A percentile compares a stretch with the other conserved stretches of the same genome.
Conservation (phyloP, 1,284 basidiomycete genomes). For the Pisolithus thermaeus region DNA sequence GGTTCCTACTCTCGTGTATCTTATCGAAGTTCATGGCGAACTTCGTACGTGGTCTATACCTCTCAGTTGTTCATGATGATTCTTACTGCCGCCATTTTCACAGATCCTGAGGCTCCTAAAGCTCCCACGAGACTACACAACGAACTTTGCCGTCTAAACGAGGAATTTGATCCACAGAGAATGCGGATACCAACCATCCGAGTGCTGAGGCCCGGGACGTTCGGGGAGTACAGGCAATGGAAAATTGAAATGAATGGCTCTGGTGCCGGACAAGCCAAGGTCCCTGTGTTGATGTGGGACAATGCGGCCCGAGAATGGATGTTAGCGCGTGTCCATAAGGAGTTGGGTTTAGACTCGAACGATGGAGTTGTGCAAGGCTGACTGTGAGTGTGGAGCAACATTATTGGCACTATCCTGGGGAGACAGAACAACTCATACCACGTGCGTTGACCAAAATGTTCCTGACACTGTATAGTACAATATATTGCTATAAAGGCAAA, state of each 20-base stretch:
- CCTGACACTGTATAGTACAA: too few relatives aligned
- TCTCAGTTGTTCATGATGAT: neutral
- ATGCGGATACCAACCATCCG: constrained; percentile 6
- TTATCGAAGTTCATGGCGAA: constrained; percentile 4
- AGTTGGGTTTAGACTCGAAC: neutral
- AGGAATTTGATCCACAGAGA: neutral
- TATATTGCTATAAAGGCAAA: too few relatives aligned
- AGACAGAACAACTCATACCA: too few relatives aligned
- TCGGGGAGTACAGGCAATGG: constrained; percentile 5
- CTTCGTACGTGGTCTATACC: neutral
- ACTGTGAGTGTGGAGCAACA: too few relatives aligned
- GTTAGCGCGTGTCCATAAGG: neutral
- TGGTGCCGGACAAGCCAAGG: constrained; percentile 3
- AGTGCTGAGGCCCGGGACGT: constrained; percentile 3
- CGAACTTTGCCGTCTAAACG: neutral
- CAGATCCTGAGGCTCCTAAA: neutral
- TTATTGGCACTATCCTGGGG: too few relatives aligned
- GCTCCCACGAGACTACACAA: neutral
- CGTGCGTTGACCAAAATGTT: too few relatives aligned
- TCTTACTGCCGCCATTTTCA: neutral
- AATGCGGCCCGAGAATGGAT: constrained; percentile 3
- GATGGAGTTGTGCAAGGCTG: too few relatives aligned
- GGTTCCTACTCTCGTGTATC: constrained; percentile 1
- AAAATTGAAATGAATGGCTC: neutral
- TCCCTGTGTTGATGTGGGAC: constrained; percentile 5